These are phyloP conservation scores for Podospora comata DNA, from an alignment of 495 filamentous ascomycete species.

Conservation along the genomic window DNA sequence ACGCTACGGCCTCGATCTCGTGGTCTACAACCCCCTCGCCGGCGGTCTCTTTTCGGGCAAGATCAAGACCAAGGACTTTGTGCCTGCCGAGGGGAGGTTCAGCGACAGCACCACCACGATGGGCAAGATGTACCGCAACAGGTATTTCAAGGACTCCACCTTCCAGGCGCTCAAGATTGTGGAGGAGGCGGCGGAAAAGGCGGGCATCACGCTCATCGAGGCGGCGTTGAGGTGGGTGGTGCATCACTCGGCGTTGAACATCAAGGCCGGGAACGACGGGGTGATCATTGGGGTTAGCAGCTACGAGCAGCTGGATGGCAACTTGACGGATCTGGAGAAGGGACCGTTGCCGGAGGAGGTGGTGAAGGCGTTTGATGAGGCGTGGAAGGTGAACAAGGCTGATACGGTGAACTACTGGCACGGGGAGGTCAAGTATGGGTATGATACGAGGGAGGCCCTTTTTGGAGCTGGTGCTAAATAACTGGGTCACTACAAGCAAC, in stretches of 20 bases:
- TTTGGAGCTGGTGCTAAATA: slow-evolving; percentile 38
- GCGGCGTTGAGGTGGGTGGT: slow-evolving; percentile 75
- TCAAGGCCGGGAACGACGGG: slow-evolving; percentile 73
- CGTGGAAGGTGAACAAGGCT: slow-evolving; percentile 64
- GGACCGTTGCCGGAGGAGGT: slow-evolving; percentile 85
- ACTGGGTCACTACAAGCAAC: too few relatives aligned
- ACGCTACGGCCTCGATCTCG: slow-evolving; percentile 82
- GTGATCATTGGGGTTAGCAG: slow-evolving; percentile 78
- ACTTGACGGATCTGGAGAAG: slow-evolving; percentile 77
- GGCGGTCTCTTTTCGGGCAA: slow-evolving; percentile 85
- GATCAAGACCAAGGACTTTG: slow-evolving; percentile 64
- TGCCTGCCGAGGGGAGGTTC: slow-evolving; percentile 68
- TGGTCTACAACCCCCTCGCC: slow-evolving; percentile 87
- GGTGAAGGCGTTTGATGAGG: slow-evolving; percentile 73
- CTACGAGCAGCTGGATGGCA: slow-evolving; percentile 68
- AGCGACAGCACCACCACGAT: slow-evolving; percentile 44
- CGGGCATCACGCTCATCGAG: slow-evolving; percentile 77
- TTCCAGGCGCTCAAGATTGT: slow-evolving; percentile 74
- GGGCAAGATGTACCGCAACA: slow-evolving; percentile 67
- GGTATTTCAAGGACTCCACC: slow-evolving; percentile 77
- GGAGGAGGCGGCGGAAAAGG: slow-evolving; percentile 69
- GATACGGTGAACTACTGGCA: slow-evolving; percentile 76
- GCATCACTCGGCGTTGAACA: slow-evolving; percentile 75
- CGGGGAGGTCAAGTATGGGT: slow-evolving; percentile 67
- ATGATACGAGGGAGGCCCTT: slow-evolving; percentile 66